phyloP scores from a whole-genome alignment of 768 basidiomycete genomes.

The Agaricus sinodeliciosus region DNA sequence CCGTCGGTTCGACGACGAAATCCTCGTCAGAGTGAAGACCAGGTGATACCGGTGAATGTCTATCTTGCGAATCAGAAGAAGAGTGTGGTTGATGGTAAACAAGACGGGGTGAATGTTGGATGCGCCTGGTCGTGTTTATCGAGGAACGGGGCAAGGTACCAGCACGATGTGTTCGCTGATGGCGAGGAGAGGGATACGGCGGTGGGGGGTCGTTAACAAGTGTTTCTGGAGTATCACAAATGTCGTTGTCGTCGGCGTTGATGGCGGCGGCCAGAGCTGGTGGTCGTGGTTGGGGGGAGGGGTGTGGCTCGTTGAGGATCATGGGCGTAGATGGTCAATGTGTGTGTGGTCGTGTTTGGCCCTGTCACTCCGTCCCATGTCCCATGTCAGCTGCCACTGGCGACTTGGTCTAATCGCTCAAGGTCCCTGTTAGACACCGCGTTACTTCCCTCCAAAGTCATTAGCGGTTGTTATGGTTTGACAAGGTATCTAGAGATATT shows the following conservation, averaged over 20 bases:
- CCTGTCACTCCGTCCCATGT: neutral
- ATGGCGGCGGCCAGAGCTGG: neutral
- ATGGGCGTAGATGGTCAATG: neutral
- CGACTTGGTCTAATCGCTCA: neutral
- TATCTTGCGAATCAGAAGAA: conserved; percentile 15
- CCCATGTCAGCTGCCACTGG: neutral
- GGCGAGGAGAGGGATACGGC: conserved; percentile 51
- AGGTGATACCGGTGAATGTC: conserved; percentile 4
- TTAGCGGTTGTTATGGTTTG: no score
- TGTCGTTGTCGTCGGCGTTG: neutral
- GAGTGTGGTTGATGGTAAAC: conserved; percentile 4
- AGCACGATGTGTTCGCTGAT: conserved; percentile 33
- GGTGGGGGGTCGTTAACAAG: conserved; percentile 53
- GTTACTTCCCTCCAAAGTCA: no score
- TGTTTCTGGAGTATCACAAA: neutral
- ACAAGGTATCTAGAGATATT: no score
- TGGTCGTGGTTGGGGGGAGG: neutral
- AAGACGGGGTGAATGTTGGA: conserved; percentile 18
- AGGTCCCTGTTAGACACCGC: neutral
- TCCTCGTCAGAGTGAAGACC: conserved; percentile 17
- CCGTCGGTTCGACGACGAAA: conserved; percentile 27
- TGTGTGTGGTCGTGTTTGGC: conserved; percentile 3
- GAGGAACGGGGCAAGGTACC: neutral
- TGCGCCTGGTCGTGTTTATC: conserved; percentile 12
- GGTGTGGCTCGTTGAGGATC: neutral